A percentile compares a stretch with the other conserved stretches of the same genome.
Conservation (phyloP, 2,329 filamentous ascomycete species). For the Davidsoniella neocaledoniae region DNA sequence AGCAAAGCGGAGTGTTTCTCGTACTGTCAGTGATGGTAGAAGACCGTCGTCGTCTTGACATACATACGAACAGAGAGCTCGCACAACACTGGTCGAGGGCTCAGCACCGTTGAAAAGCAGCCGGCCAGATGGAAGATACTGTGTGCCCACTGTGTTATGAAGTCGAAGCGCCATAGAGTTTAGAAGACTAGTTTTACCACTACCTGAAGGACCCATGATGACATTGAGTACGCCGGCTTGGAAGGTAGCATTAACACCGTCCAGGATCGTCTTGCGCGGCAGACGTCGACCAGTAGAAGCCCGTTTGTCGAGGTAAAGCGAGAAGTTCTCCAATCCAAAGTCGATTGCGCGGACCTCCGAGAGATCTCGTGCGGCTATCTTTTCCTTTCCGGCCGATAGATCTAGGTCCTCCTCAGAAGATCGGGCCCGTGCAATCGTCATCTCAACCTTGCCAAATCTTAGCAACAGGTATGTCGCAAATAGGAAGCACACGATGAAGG, state of each 20-base stretch:
- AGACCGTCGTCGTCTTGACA: slow-evolving; percentile 65
- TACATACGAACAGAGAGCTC: slow-evolving; percentile 59
- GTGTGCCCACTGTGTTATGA: slow-evolving; percentile 41
- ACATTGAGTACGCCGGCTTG: slow-evolving; percentile 53
- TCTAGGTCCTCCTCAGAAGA: slow-evolving; percentile 35
- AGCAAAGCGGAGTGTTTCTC: slow-evolving; percentile 55
- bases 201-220: slow-evolving; percentile 67
- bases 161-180: slow-evolving; percentile 57
- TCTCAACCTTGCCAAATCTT: slow-evolving; percentile 47
- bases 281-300: slow-evolving; percentile 32
- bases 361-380: slow-evolving; percentile 38
- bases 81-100: slow-evolving; percentile 51
- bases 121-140: slow-evolving; percentile 43
- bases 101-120: slow-evolving; percentile 54
- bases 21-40: slow-evolving; percentile 56
- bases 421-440: slow-evolving; percentile 49
- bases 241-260: slow-evolving; percentile 50
- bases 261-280: slow-evolving; percentile 42
- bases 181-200: slow-evolving; percentile 58
- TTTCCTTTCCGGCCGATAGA: slow-evolving; percentile 53
- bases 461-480: slow-evolving; percentile 42
- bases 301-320: slow-evolving; percentile 46
- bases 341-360: slow-evolving; percentile 42
- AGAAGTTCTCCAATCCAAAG: slow-evolving; percentile 47
- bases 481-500: slow-evolving; percentile 48